Evolutionary conservation across 768 basidiomycete species (phyloP).

Genomic region (Myochromella boudieri): DNA sequence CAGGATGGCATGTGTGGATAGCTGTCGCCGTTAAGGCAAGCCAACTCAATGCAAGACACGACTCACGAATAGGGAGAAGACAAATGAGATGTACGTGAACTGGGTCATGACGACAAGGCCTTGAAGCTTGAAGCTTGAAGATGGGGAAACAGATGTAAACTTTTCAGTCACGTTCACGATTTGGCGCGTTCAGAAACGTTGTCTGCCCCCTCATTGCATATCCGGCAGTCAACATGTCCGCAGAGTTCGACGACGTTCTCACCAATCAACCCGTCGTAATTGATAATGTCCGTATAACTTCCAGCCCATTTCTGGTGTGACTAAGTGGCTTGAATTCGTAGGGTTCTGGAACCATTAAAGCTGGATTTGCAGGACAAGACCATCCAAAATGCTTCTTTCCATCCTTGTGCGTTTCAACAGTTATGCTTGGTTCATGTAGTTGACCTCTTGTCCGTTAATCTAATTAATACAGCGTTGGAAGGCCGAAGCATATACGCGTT

Average conservation of each 20-base stretch:
- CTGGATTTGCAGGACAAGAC: slow-evolving; percentile 98
- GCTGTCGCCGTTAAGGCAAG: slow-evolving; percentile 17
- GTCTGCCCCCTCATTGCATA: slow-evolving; percentile 9
- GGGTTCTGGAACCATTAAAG: slow-evolving; percentile 99
- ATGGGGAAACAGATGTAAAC: too few species aligned
- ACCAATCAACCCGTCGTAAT: slow-evolving; percentile 99
- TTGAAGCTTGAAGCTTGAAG: too few species aligned
- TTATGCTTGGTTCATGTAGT: slow-evolving; percentile 29
- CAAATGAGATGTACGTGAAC: slow-evolving; percentile 5
- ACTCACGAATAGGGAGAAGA: slow-evolving; percentile 25
- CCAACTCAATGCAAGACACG: neutral
- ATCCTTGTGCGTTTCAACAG: slow-evolving; percentile 79
- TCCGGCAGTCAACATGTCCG: slow-evolving; percentile 53
- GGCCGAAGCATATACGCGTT: slow-evolving; percentile 96
- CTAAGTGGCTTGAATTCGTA: slow-evolving; percentile 35
- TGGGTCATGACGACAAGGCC: slow-evolving; percentile 17
- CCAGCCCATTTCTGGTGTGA: slow-evolving; percentile 4
- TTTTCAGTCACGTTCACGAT: slow-evolving; percentile 7
- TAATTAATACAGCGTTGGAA: slow-evolving; percentile 68
- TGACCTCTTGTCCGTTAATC: slow-evolving; percentile 25
- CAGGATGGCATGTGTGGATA: slow-evolving; percentile 39
- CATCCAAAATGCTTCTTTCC: slow-evolving; percentile 99
- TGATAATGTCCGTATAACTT: slow-evolving; percentile 78
- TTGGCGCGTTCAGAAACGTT: slow-evolving; percentile 17
- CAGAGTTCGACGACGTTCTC: slow-evolving; percentile 89